Conservation (phyloP, 2,329 filamentous ascomycete species). For the Trichoderma sp. region DNA sequence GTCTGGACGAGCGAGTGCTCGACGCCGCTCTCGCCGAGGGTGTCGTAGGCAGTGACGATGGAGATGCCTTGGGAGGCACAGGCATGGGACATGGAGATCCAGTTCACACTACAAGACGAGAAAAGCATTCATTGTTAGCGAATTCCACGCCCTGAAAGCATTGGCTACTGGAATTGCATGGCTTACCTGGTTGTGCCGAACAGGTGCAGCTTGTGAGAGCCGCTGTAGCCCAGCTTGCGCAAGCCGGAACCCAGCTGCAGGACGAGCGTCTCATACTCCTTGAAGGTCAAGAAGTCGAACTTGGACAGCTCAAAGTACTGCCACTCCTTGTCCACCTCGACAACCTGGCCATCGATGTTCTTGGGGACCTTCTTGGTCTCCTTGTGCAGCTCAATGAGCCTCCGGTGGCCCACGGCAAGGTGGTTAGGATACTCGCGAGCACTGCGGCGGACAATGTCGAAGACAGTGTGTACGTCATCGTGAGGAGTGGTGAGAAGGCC, state of each 20-base stretch:
- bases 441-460: slow-evolving; percentile 71
- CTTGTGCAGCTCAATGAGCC: slow-evolving; percentile 71
- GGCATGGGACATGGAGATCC: slow-evolving; percentile 77
- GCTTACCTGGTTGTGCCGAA: slow-evolving; percentile 72
- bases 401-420: slow-evolving; percentile 67
- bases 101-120: slow-evolving; percentile 59
- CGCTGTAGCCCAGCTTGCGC: slow-evolving; percentile 67
- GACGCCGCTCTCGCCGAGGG: slow-evolving; percentile 78
- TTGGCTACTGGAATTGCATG: not conserved
- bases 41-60: slow-evolving; percentile 94
- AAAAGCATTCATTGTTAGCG: not conserved
- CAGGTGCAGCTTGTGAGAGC: slow-evolving; percentile 69
- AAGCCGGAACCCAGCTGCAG: slow-evolving; percentile 70
- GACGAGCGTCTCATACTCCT: slow-evolving; percentile 70
- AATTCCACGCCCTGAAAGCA: not conserved
- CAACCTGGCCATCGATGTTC: slow-evolving; percentile 74
- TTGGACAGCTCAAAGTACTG: slow-evolving; percentile 79
- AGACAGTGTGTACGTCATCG: slow-evolving; percentile 71
- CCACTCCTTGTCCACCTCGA: slow-evolving; percentile 87
- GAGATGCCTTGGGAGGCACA: slow-evolving; percentile 81
- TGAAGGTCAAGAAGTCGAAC: slow-evolving; percentile 75
- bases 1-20: slow-evolving; percentile 84
- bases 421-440: slow-evolving; percentile 61
- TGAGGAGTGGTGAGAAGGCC: slow-evolving; percentile 64
- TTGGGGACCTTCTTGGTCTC: slow-evolving; percentile 91